Evolutionary conservation across 441 rosid species (phyloP), one percentile per base, ranked within the genome.

Genomic region (Erodium texanum): DNA sequence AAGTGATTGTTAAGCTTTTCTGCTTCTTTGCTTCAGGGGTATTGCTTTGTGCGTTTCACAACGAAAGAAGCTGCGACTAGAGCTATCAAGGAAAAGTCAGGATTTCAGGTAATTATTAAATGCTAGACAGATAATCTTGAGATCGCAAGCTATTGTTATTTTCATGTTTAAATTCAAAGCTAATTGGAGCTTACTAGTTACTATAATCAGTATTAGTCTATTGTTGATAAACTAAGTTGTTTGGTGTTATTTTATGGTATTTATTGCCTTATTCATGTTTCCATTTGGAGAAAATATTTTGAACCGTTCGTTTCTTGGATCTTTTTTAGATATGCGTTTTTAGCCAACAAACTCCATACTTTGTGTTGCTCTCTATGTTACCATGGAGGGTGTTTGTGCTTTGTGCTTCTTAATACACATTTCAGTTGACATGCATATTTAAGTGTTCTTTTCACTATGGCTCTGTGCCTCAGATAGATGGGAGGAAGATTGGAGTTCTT

Each of bases 21-120:
- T 38, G 18, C 20, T 63, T 63, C 66, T 63, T 63, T 32, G 11
- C 66, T 64, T 64, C 68, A 65, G 68, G 68, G 68, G 14, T 65
- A 65, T 41, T 65, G 68, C 32, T 65, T 65, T 41, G 68, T 65
- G 54, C 68, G 68, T 65, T 65, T 65, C 56, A 20, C 68, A 65
- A 38, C 8, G 52, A 65, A 65, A 65, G 68, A 65, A 18, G 56
- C 68, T 65, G 68, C 68, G 1, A 65, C 12, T 52, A 65, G 22
- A 65, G 68, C 68, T 41, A 38, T 65, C 56, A 65, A 65, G 54
- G 68, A 65, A 38, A 65, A 65, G 41, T 65, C 68, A 34, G 68
- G 68, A 38, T 65, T 38, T 20, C 14, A 19, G 68, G 68, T 65
- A 65, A 65, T 34, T 27, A 65, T 32, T 32, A 29, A 19, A 64